Base-by-base conservation (phyloP, 106 monocot genomes). In the Acorus calamus region DNA sequence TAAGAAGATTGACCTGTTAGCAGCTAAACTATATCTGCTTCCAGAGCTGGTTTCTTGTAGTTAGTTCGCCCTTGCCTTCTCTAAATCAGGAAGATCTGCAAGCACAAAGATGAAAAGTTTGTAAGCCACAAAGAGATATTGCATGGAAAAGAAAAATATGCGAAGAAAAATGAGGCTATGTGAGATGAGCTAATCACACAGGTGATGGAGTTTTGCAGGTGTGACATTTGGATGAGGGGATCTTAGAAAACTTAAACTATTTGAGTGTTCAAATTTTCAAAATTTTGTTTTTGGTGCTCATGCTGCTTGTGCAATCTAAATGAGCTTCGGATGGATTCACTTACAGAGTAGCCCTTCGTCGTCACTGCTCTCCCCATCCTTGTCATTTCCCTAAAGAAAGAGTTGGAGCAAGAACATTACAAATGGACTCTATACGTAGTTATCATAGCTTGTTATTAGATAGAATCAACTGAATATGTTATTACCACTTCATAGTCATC, bases 51-150 rank as follows among this genome's bases (percentile, higher is more conserved):
- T 28, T 0, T 28, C 28, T 28, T 1, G 28, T 28, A 28, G 28
- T 28, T 28, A 44, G 61, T 74, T 81, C 59, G 72, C 62, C 65
- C 78, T 79, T 56, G 87, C 81, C 65, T 92, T 92, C 74, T 92
- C 87, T 9, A 87, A 72, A 60, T 92, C 91, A 62, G 91, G 91
- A 53, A 92, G 83, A 72, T 92, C 91, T 92, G 81, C 71, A 71
- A 51, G 7, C 9, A 71, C 49, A 61, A 1, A 28, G 28, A 63
- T 6, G 8, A 57, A 11, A 66, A 50, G 8, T 51, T 9, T 44
- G 45, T 54, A 55, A 11, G 69, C 2, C 8, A 13, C 12, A 64
- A 42, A 10, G 9, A 5, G n/a, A 53, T 2, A 10, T 14, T 6
- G 43, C 44, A 56, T 48, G 53, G 0, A 43, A 11, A 46, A 47